Percentiles rank a stretch among this genome's conserved stretches.
Conservation (phyloP, 129 eudicot genomes). For the Deinandra increscens region DNA sequence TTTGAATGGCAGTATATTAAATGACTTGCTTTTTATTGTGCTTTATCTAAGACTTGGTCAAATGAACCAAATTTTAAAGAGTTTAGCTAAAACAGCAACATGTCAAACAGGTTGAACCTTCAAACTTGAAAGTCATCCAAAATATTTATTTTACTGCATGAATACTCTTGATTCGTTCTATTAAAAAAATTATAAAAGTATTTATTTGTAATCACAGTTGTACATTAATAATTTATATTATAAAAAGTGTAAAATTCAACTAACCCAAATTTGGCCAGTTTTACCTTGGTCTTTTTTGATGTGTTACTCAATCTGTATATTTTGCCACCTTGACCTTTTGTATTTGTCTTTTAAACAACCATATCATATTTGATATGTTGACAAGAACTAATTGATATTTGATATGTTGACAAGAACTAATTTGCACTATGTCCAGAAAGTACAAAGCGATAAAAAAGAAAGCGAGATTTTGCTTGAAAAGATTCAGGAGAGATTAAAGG, state of each 20-base stretch:
- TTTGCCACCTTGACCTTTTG: neutral
- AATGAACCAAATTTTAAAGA: neutral
- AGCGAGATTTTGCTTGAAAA: conserved; percentile 46
- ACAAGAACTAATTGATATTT: neutral
- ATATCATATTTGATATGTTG: conserved; percentile 1
- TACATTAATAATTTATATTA: neutral
- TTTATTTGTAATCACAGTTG: neutral
- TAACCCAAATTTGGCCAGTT: neutral
- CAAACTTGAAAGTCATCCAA: neutral
- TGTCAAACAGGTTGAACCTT: conserved; percentile 1
- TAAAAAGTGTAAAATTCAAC: neutral
- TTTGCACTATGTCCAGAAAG: conserved; percentile 42
- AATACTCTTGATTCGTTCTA: too few species aligned
- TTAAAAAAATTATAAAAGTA: neutral
- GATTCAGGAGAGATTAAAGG: conserved; percentile 47
- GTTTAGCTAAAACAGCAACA: neutral
- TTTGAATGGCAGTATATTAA: too few species aligned
- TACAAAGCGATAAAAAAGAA: conserved; percentile 50
- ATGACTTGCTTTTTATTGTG: neutral
- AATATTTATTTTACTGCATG: neutral
- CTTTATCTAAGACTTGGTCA: neutral
- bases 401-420: neutral
- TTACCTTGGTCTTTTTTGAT: neutral
- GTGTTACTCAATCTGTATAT: neutral
- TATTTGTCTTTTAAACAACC: conserved; percentile 1